Evolutionary conservation across 1,284 basidiomycete species (phyloP).

Genomic region (Puccinia polysora): DNA sequence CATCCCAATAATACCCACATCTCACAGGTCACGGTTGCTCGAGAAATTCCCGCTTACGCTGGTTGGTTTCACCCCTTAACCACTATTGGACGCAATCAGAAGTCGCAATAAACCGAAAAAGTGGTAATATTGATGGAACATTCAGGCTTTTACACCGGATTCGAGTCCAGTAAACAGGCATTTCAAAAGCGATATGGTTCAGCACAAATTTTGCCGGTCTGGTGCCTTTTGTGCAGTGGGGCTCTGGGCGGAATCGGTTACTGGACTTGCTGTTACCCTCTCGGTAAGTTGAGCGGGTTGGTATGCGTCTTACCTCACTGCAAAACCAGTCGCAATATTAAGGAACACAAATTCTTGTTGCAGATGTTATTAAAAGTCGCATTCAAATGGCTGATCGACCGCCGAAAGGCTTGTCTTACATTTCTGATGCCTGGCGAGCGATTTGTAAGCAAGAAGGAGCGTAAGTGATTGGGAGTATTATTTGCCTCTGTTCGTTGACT

Average conservation of each 20-base stretch:
- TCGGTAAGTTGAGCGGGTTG: slow-evolving; percentile 60
- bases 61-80: slow-evolving; percentile 54
- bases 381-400: slow-evolving; percentile 74
- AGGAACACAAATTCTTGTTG: not conserved
- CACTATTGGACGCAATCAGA: not conserved
- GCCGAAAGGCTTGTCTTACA: slow-evolving; percentile 72
- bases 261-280: slow-evolving; percentile 87
- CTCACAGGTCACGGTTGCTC: slow-evolving; percentile 72
- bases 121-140: slow-evolving; percentile 47
- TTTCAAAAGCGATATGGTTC: slow-evolving; percentile 60
- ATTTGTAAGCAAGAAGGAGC: slow-evolving; percentile 70
- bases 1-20: not conserved
- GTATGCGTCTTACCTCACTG: not conserved
- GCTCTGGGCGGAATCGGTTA: slow-evolving; percentile 84
- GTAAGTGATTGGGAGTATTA: slow-evolving; percentile 61
- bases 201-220: slow-evolving; percentile 66
- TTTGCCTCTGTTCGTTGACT: slow-evolving; percentile 49
- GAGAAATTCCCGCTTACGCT: slow-evolving; percentile 93
- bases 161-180: slow-evolving; percentile 78
- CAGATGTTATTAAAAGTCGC: slow-evolving; percentile 85
- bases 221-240: slow-evolving; percentile 80
- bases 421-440: slow-evolving; percentile 64
- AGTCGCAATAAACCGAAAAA: slow-evolving; percentile 57
- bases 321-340: not conserved
- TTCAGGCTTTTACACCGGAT: slow-evolving; percentile 64